A percentile compares a stretch with the other conserved stretches of the same genome.
These are phyloP conservation scores for Mortierella sp. DNA, from an alignment of 371 early-diverging fungal species.

Conservation along the genomic window DNA sequence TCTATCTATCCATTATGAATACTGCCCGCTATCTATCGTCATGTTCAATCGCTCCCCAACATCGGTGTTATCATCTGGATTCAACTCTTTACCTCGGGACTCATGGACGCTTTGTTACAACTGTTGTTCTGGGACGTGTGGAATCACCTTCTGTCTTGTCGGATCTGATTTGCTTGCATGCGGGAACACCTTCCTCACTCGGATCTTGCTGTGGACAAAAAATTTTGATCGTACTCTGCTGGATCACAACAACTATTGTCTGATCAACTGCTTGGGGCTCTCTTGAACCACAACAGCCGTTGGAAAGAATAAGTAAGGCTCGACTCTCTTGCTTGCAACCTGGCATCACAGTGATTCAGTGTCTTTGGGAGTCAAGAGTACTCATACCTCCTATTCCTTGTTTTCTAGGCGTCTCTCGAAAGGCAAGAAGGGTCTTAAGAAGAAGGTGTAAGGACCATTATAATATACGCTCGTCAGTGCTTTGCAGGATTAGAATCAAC, in stretches of 20 bases:
- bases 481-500: too few species aligned
- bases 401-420: constrained; percentile 92
- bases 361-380: too few species aligned
- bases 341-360: too few species aligned
- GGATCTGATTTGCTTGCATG: too few species aligned
- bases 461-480: not conserved
- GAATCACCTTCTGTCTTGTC: too few species aligned
- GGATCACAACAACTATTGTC: constrained; percentile 2
- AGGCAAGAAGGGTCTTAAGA: constrained; percentile 98
- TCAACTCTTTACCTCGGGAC: too few species aligned
- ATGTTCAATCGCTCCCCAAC: not conserved
- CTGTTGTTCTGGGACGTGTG: too few species aligned
- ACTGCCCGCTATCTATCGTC: not conserved
- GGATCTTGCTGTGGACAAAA: too few species aligned
- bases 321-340: too few species aligned
- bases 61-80: not conserved
- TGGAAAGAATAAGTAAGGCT: constrained; percentile 98
- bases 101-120: too few species aligned
- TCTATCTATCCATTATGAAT: constrained; percentile 32
- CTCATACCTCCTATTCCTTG: too few species aligned
- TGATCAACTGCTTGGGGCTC: not conserved
- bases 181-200: too few species aligned
- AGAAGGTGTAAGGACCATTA: constrained; percentile 83
- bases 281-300: constrained; percentile 65
- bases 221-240: not conserved